Percentiles rank a stretch among this genome's conserved stretches.
These are phyloP conservation scores for Fusarium sacchari DNA, from an alignment of 2,329 filamentous ascomycete genomes.

Conservation along the genomic window DNA sequence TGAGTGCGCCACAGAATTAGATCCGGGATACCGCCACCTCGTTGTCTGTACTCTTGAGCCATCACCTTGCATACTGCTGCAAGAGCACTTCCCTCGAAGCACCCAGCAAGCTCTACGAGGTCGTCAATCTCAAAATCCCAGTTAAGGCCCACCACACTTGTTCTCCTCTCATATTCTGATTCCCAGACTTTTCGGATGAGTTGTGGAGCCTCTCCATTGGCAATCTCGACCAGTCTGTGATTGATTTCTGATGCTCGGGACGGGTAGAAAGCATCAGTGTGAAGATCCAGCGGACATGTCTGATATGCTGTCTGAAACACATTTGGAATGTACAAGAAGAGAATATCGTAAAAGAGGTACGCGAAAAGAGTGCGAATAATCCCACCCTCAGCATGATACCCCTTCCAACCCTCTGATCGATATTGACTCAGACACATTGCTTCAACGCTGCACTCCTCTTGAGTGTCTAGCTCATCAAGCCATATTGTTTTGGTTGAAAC, in stretches of 20 bases:
- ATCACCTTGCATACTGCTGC: slow-evolving; percentile 91
- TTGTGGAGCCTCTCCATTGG: slow-evolving; percentile 77
- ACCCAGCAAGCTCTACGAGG: slow-evolving; percentile 78
- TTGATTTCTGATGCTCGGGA: slow-evolving; percentile 91
- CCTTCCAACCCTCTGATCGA: slow-evolving; percentile 86
- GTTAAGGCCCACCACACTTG: slow-evolving; percentile 89
- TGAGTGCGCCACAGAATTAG: slow-evolving; percentile 81
- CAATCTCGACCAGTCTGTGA: slow-evolving; percentile 83
- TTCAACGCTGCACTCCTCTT: slow-evolving; percentile 86
- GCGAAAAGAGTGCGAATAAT: slow-evolving; percentile 91
- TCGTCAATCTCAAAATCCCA: slow-evolving; percentile 88
- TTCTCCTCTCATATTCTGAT: slow-evolving; percentile 73
- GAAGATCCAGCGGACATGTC: slow-evolving; percentile 90
- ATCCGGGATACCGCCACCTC: slow-evolving; percentile 91
- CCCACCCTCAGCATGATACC: slow-evolving; percentile 91
- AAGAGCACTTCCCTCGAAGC: slow-evolving; percentile 83
- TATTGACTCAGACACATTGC: slow-evolving; percentile 93
- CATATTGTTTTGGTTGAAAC: slow-evolving; percentile 81
- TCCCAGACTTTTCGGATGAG: slow-evolving; percentile 76
- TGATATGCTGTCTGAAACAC: slow-evolving; percentile 98
- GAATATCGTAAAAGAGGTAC: slow-evolving; percentile 90
- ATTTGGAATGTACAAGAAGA: slow-evolving; percentile 94
- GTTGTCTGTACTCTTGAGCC: slow-evolving; percentile 90
- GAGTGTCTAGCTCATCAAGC: slow-evolving; percentile 78
- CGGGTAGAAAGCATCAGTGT: slow-evolving; percentile 92